Percentiles rank a stretch among this genome's conserved stretches.
These are phyloP conservation scores for Candida nemodendra DNA, from an alignment of 805 yeast genomes.

Conservation along the genomic window DNA sequence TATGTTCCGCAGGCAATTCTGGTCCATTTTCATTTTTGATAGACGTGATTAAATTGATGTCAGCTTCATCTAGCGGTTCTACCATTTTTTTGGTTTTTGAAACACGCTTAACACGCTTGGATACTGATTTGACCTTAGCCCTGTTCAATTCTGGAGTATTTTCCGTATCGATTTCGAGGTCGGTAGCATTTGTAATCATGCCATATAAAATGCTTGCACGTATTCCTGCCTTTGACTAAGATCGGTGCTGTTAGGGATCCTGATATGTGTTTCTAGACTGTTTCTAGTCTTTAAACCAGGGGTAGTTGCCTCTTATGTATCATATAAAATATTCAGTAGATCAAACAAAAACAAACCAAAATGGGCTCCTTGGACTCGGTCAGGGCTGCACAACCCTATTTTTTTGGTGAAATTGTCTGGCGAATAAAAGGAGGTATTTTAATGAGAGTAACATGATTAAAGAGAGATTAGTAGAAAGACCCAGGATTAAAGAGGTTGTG, in stretches of 20 bases:
- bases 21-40: background rate
- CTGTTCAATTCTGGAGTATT: background rate
- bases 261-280: too few relatives aligned
- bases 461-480: background rate
- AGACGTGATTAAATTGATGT: background rate
- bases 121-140: background rate
- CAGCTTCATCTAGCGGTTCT: conserved; percentile 4
- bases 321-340: too few relatives aligned
- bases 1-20: background rate
- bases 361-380: background rate
- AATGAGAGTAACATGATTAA: background rate
- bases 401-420: background rate
- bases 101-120: background rate
- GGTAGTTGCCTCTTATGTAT: too few relatives aligned
- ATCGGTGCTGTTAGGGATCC: too few relatives aligned
- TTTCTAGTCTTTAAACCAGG: too few relatives aligned
- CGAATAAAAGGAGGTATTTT: conserved; percentile 4
- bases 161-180: conserved; percentile 1
- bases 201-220: too few relatives aligned
- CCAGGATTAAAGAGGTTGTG: too few relatives aligned
- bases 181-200: background rate
- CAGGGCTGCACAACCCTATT: conserved; percentile 3
- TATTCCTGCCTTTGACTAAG: too few relatives aligned
- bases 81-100: conserved; percentile 1
- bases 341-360: conserved; percentile 2